These are phyloP conservation scores for Penicillium maclennaniae DNA, from an alignment of 495 filamentous ascomycete genomes.

Conservation along the genomic window DNA sequence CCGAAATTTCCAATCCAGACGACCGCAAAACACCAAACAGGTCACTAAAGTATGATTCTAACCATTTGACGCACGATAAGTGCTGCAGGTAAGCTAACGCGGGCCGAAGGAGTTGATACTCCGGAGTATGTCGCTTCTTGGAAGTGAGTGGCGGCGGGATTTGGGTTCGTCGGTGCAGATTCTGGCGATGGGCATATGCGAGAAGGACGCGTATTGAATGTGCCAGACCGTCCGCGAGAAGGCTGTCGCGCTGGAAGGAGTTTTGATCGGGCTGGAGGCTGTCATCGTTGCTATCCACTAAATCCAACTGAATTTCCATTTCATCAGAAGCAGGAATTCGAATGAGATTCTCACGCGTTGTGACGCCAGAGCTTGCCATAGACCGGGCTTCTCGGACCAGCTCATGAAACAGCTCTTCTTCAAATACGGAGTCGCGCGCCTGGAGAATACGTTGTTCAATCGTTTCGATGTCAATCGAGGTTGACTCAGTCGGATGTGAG, in stretches of 20 bases:
- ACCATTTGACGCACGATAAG: conserved; percentile 39
- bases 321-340: conserved; percentile 52
- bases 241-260: conserved; percentile 20
- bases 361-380: conserved; percentile 62
- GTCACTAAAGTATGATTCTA: conserved; percentile 35
- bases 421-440: conserved; percentile 82
- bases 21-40: conserved; percentile 36
- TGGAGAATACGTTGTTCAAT: conserved; percentile 68
- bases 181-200: conserved; percentile 67
- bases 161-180: conserved; percentile 58
- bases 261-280: conserved; percentile 3
- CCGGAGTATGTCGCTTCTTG: conserved; percentile 42
- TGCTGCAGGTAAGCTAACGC: conserved; percentile 63
- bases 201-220: conserved; percentile 65
- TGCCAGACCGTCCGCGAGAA: conserved; percentile 53
- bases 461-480: conserved; percentile 26
- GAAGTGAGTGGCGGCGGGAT: conserved; percentile 55
- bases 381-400: conserved; percentile 74
- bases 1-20: conserved; percentile 36
- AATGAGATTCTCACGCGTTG: conserved; percentile 53
- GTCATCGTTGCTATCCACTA: conserved; percentile 56
- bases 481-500: conserved; percentile 37
- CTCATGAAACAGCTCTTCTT: conserved; percentile 93
- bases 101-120: conserved; percentile 62
- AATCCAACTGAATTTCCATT: conserved; percentile 59